Base-by-base conservation (phyloP, 1,284 basidiomycete genomes). In the Tausonia pullulans region DNA sequence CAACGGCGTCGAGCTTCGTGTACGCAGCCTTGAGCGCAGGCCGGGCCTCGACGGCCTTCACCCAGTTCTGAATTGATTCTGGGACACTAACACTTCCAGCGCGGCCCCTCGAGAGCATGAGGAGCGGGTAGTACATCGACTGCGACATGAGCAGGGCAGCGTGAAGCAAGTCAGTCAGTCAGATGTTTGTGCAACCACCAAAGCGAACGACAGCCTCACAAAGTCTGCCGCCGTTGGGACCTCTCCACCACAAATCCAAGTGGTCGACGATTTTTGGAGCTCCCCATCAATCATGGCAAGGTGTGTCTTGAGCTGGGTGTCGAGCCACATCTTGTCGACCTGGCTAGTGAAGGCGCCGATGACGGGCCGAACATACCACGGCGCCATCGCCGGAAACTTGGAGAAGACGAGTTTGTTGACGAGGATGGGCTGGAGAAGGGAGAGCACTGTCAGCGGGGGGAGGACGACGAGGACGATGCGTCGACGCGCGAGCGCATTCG, bases 371-470 rank as follows among this genome's bases (percentile, higher is more conserved):
- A 54, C 52, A 40, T 60, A 64, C 63, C 63, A 64, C 7, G 63
- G 63, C 9, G 50, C 44, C 63, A 64, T 64, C 13, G 51, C 43
- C 7, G 63, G 63, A 43, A 64, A 64, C 63, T 64, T 64, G 14
- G 58, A 60, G 51, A 64, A 64, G 51, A 55, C 63, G 50, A 64
- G 63, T 43, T 64, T 64, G 58, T 64, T 64, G 45, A 64, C 63
- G 14, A 64, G 58, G 43, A 64, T 64, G 6, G 63, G 63, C 62
- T 64, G 49, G 11, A 3, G n/a, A 7, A 58, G 5, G 4, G 5
- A 49, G 13, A 50, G 11, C 10, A 11, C 10, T 27, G 49, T n/a
- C 40, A 4, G n/a, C 11, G 39, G 3, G 3, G 14, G 10, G 40
- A 0, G 11, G 16, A 27, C 11, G 7, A 9, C 13, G 45, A 16